phyloP scores from a whole-genome alignment of 2,329 filamentous ascomycete species.

The Myotisia sp. region DNA sequence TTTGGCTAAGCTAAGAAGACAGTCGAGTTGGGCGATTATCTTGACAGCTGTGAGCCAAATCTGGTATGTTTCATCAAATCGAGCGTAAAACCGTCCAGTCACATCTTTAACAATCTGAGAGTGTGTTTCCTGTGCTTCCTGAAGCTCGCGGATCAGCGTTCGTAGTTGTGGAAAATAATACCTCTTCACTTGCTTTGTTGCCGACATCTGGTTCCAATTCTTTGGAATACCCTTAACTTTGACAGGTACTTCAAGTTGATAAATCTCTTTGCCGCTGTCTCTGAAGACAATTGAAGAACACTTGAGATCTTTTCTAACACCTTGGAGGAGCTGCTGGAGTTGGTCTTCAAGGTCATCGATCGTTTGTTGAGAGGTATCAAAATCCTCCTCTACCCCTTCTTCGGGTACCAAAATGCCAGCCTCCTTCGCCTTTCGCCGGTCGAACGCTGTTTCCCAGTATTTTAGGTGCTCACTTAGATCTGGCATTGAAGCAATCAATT shows the following conservation, averaged over 20 bases:
- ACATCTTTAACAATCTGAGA: constrained; percentile 82
- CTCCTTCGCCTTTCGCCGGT: constrained; percentile 63
- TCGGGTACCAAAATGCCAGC: constrained; percentile 74
- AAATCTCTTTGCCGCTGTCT: constrained; percentile 92
- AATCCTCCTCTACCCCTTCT: constrained; percentile 77
- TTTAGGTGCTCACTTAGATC: constrained; percentile 58
- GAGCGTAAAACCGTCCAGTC: constrained; percentile 63
- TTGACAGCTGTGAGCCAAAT: constrained; percentile 82
- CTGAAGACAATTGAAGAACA: constrained; percentile 59
- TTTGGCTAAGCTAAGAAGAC: constrained; percentile 81
- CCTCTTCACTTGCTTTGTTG: constrained; percentile 75
- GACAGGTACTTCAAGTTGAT: constrained; percentile 77
- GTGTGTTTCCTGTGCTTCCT: constrained; percentile 89
- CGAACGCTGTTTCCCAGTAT: constrained; percentile 86
- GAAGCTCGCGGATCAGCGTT: constrained; percentile 67
- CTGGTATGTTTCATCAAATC: constrained; percentile 76
- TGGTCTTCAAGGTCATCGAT: constrained; percentile 64
- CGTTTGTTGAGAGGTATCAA: constrained; percentile 64
- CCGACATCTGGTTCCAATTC: constrained; percentile 91
- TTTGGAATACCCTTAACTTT: constrained; percentile 73
- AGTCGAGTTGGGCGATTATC: constrained; percentile 84
- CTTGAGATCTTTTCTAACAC: constrained; percentile 58
- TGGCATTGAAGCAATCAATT: constrained; percentile 74
- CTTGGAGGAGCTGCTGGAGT: constrained; percentile 55
- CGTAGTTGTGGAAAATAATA: constrained; percentile 85